Conservation (phyloP, 805 yeast species). For the Yarrowia porcina region DNA sequence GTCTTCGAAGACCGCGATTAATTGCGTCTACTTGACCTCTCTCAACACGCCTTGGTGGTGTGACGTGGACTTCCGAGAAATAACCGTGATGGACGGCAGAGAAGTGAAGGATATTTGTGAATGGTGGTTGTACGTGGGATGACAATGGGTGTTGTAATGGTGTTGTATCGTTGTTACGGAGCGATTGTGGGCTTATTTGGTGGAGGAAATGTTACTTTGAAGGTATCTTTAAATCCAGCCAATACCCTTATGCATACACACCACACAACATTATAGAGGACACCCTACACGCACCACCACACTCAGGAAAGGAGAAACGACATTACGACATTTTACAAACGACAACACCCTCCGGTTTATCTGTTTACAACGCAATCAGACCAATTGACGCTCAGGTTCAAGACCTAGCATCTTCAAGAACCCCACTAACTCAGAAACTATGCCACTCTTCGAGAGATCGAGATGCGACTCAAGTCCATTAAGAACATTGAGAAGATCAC, state of each 20-base stretch:
- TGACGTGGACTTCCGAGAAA: conserved; percentile 20
- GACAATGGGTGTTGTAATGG: not conserved
- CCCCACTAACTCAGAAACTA: conserved; percentile 65
- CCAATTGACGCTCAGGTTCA: too few relatives aligned
- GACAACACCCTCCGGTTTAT: too few relatives aligned
- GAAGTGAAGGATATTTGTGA: not conserved
- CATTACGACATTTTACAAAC: not conserved
- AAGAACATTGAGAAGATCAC: conserved; percentile 99
- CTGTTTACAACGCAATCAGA: too few relatives aligned
- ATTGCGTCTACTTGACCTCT: not conserved
- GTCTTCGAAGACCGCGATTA: not conserved
- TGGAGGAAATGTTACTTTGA: not conserved
- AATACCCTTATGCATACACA: not conserved
- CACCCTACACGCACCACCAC: not conserved
- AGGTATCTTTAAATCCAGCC: not conserved
- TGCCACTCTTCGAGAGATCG: conserved; percentile 98
- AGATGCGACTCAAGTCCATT: conserved; percentile 94
- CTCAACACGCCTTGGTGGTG: not conserved
- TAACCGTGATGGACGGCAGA: not conserved
- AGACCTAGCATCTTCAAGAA: too few relatives aligned
- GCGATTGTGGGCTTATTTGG: not conserved
- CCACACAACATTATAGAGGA: not conserved
- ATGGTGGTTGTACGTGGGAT: not conserved
- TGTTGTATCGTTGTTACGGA: not conserved
- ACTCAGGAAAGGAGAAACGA: not conserved